phyloP scores from a whole-genome alignment of 345 rosid species.

The Lumnitzera racemosa region DNA sequence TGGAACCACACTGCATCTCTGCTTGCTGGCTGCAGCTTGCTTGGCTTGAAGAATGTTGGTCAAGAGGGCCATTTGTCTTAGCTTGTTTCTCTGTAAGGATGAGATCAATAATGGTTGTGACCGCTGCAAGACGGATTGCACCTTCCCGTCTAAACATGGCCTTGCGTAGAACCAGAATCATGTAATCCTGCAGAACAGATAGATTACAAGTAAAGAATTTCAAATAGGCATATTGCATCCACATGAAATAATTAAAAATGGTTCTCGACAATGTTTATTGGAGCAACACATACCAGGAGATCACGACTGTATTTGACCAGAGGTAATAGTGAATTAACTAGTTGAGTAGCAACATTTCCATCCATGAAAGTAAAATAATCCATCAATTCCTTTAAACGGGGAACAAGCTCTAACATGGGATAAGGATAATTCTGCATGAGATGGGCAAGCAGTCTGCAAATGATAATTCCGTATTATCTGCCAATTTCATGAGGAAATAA shows the following conservation, averaged over 20 bases:
- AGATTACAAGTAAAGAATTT: not conserved
- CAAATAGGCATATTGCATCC: too few species aligned
- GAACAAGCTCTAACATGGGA: constrained; percentile 54
- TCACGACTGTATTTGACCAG: constrained; percentile 57
- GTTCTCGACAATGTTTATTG: not conserved
- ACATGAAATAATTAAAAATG: not conserved
- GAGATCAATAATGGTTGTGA: constrained; percentile 47
- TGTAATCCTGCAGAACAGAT: constrained; percentile 44
- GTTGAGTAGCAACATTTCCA: constrained; percentile 47
- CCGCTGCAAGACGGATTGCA: constrained; percentile 64
- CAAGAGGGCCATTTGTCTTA: constrained; percentile 33
- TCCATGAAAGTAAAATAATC: constrained; percentile 72
- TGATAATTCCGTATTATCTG: constrained; percentile 10
- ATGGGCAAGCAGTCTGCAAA: constrained; percentile 53
- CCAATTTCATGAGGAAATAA: not conserved
- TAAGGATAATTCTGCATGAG: constrained; percentile 52
- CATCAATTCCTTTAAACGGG: constrained; percentile 72
- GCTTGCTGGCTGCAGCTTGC: constrained; percentile 86
- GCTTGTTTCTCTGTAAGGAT: constrained; percentile 64
- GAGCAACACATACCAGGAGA: constrained; percentile 43
- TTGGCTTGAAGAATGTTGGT: constrained; percentile 86
- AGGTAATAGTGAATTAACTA: constrained; percentile 58
- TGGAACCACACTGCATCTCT: constrained; percentile 31
- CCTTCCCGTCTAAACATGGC: constrained; percentile 87
- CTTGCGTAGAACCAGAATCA: constrained; percentile 66